These are phyloP conservation scores for Hericium coralloides DNA, from an alignment of 768 basidiomycete genomes.

Conservation along the genomic window DNA sequence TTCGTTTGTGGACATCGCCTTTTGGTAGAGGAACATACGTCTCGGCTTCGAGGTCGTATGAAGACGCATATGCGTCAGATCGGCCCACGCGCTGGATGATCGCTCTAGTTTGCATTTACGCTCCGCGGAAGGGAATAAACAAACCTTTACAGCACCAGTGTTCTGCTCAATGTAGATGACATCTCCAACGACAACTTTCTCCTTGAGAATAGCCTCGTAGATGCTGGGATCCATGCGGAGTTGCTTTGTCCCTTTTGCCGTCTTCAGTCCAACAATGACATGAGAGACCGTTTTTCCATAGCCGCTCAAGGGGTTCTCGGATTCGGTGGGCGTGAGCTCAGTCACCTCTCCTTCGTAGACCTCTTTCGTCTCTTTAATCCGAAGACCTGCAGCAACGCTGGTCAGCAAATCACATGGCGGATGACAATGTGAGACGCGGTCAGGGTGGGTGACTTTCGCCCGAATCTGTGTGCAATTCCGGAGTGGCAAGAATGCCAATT, in stretches of 20 bases:
- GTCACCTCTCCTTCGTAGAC: conserved; percentile 99
- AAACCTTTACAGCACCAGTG: conserved; percentile 90
- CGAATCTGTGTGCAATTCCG: too few relatives aligned
- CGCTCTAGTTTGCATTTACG: background rate
- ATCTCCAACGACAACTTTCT: conserved; percentile 93
- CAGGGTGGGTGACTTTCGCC: too few relatives aligned
- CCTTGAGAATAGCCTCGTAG: conserved; percentile 96
- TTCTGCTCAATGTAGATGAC: conserved; percentile 93
- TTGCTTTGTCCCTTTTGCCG: conserved; percentile 80
- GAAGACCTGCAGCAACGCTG: conserved; percentile 49
- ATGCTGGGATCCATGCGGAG: conserved; percentile 89
- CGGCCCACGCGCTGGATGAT: conserved; percentile 76
- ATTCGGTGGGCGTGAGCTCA: conserved; percentile 90
- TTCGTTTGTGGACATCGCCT: conserved; percentile 92
- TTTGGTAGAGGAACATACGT: conserved; percentile 97
- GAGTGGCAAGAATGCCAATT: too few relatives aligned
- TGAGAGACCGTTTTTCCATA: conserved; percentile 99
- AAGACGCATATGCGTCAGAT: conserved; percentile 95
- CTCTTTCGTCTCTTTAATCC: conserved; percentile 99
- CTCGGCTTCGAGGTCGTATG: conserved; percentile 96
- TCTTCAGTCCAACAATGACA: conserved; percentile 93
- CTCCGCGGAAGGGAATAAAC: conserved; percentile 8
- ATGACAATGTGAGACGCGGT: too few relatives aligned
- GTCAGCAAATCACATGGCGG: background rate
- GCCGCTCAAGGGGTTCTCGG: conserved; percentile 94